Base-by-base conservation (phyloP, 768 basidiomycete species). In the Mycena chlorophos region DNA sequence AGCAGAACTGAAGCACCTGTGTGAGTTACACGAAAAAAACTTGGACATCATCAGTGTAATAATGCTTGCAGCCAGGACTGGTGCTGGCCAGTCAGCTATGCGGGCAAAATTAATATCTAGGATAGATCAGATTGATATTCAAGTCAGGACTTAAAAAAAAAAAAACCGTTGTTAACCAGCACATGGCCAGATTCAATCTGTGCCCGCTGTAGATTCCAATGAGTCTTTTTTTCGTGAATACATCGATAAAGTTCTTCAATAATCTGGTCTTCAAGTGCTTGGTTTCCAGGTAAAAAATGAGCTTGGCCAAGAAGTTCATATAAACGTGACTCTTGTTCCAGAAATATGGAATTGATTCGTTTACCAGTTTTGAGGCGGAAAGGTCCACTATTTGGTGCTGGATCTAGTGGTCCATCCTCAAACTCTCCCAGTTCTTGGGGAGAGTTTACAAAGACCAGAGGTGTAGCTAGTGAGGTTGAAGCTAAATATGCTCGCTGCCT, bases 21-120 rank as follows among this genome's bases (percentile, higher is more conserved):
- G 3, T 60, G 63, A 1, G 66, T 60, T 2, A 61, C 37, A n/a
- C 46, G 67, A 64, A 31, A 56, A 66, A 2, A 69, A 53, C 19
- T 65, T 51, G 26, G 61, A 45, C 42, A 68, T 40, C 3, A 69
- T 56, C 10, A 66, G 52, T 1, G 61, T 60, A 2, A 63, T 17
- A 20, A 62, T 30, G 16, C 39, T 54, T 5, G 49, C 16, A 8
- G 47, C 53, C 26, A 51, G 37, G 29, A 55, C 29, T 13, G 16
- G 10, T 16, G 57, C 53, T 28, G 43, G 57, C 22, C 42, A 27
- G 16, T 16, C 29, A 0, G 49, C 17, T 4, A 56, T 22, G 2
- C 49, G 16, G 1, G 37, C 34, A 46, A 56, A 56, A 28, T 56
- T 34, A 6, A 23, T 12, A n/a, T 37, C 55, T 56, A 17, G 12